phyloP scores from a whole-genome alignment of 2,329 filamentous ascomycete species.

The Pestalotiopsis fici region DNA sequence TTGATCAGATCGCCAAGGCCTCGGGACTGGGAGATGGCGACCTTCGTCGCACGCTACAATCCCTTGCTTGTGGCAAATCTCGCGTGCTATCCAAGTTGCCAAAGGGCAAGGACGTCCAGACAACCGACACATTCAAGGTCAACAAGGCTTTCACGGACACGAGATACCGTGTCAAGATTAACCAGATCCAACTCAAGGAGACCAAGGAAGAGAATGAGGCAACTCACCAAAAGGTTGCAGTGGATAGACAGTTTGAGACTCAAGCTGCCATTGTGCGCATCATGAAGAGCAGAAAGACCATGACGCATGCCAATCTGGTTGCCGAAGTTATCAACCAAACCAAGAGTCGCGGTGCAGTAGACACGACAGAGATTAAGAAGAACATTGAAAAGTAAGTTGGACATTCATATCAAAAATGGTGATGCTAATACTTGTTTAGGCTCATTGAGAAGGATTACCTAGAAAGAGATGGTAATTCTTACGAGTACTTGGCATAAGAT shows the following conservation, averaged over 20 bases:
- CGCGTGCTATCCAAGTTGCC: constrained; percentile 85
- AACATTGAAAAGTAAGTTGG: constrained; percentile 88
- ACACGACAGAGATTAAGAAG: constrained; percentile 87
- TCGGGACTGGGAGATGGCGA: constrained; percentile 77
- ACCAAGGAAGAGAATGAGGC: constrained; percentile 93
- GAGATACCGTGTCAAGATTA: constrained; percentile 95
- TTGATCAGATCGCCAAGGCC: constrained; percentile 72
- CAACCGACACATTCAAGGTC: constrained; percentile 81
- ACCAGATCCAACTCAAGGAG: constrained; percentile 96
- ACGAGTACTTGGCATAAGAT: constrained; percentile 68
- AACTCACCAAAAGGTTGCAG: constrained; percentile 85
- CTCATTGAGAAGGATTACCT: constrained; percentile 94
- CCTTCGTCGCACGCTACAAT: constrained; percentile 88
- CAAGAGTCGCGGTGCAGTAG: constrained; percentile 80
- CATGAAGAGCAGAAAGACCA: constrained; percentile 90
- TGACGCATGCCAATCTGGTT: constrained; percentile 84
- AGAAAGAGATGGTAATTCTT: constrained; percentile 73
- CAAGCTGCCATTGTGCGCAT: constrained; percentile 96
- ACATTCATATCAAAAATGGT: neutral
- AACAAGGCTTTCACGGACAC: constrained; percentile 77
- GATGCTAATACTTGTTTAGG: constrained; percentile 45
- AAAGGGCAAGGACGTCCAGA: constrained; percentile 76
- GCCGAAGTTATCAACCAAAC: constrained; percentile 92
- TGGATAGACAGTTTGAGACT: constrained; percentile 92
- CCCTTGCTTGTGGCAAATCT: constrained; percentile 86